Evolutionary conservation across 2,329 filamentous ascomycete genomes (phyloP), one percentile per base, ranked within the genome.

Genomic region (Alternaria conjuncta): DNA sequence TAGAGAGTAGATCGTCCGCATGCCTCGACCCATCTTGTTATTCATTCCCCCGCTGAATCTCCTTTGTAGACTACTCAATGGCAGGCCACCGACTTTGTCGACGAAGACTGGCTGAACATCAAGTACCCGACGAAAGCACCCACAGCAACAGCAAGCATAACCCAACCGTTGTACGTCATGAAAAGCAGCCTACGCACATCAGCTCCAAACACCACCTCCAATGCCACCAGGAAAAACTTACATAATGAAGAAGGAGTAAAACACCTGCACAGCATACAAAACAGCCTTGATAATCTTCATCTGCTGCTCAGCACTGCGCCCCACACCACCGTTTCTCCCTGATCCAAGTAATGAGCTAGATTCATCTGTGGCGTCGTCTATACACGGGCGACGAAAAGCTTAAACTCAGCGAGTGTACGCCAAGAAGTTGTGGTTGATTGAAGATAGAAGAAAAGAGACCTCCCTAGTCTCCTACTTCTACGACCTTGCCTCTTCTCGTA

Each of bases 181-280:
- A 99, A 99, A 21, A 99, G 83, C 65, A 99, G 86, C 96, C 95
- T 98, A 63, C n/a, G 58, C 47, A 51, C 57, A 68, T 76, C 60
- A 74, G 60, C 44, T 43, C 11, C 45, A 18, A 43, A 6, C 11
- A 6, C 36, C 43, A 13, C 5, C 11, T 10, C 50, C 15, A 32
- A 1, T 23, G 3, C 21, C 8, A 32, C 1, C 20, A 3, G 6
- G 6, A 36, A 2, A n/a, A 44, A 90, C 95, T 89, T 80, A 97
- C 96, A 99, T 99, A 79, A 99, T 94, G 86, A 99, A 98, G 77
- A 99, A 98, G 50, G 94, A 96, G 81, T 99, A 99, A 81, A 98
- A 98, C 71, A 96, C 96, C 84, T 99, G 96, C 55, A 96, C 81
- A 20, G 90, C 95, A 84, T 99, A 99, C 60, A 99, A 83, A 30